phyloP scores from a whole-genome alignment of 768 basidiomycete species.

The Rhizopogon sp. region DNA sequence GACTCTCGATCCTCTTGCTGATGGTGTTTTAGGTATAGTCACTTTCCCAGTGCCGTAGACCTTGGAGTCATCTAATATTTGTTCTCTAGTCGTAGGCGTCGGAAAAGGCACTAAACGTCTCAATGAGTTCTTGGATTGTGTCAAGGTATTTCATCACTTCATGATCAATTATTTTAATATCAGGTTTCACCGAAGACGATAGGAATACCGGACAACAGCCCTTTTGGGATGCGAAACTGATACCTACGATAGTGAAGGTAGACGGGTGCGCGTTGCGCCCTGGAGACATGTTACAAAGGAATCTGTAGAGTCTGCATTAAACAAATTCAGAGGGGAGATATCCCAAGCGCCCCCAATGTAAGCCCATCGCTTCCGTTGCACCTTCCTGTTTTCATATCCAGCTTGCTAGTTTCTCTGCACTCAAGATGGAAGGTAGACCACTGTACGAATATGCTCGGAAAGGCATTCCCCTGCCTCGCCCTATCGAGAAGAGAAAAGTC shows the following conservation, averaged over 20 bases:
- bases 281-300: conserved; percentile 84
- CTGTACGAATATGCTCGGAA: conserved; percentile 93
- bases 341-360: conserved; percentile 91
- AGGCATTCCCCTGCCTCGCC: conserved; percentile 86
- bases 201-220: conserved; percentile 93
- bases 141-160: conserved; percentile 54
- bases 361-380: conserved; percentile 10
- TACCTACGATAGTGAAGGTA: conserved; percentile 88
- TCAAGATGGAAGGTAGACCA: conserved; percentile 97
- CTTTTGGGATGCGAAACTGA: conserved; percentile 94
- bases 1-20: conserved; percentile 93
- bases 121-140: conserved; percentile 76
- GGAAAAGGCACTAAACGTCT: conserved; percentile 89
- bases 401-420: conserved; percentile 79
- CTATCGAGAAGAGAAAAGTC: conserved; percentile 84
- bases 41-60: background rate
- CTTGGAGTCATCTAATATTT: conserved; percentile 2
- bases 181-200: conserved; percentile 13
- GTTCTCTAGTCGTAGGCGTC: conserved; percentile 71
- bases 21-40: conserved; percentile 81
- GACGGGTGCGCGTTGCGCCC: conserved; percentile 67
- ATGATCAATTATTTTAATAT: background rate
- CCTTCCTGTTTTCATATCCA: conserved; percentile 3
- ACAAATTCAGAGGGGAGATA: conserved; percentile 81
- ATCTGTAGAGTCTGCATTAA: conserved; percentile 62